phyloP scores from a whole-genome alignment of 73 alveolate species.

The Paramecium tetraurelia region DNA sequence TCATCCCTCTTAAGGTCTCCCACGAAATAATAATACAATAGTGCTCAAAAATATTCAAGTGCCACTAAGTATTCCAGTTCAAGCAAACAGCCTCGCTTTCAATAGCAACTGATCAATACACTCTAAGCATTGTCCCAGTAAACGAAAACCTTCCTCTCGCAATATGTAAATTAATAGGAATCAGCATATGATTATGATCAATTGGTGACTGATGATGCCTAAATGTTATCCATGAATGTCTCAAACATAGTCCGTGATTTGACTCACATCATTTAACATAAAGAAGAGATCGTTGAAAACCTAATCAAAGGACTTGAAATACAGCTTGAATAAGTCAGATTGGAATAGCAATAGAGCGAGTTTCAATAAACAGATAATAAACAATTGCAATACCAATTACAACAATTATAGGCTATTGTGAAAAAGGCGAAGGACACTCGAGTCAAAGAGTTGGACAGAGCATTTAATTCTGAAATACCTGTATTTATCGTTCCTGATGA shows the following conservation, averaged over 20 bases:
- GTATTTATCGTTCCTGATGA: constrained; percentile 10
- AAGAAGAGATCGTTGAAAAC: neutral
- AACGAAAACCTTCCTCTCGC: neutral
- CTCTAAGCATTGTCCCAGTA: neutral
- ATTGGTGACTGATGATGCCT: neutral
- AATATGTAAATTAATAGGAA: neutral
- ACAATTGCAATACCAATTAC: neutral
- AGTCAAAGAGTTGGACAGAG: neutral
- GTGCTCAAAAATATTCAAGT: constrained; percentile 39
- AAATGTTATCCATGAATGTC: neutral
- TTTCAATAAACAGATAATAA: neutral
- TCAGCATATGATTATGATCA: neutral
- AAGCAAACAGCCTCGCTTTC: neutral
- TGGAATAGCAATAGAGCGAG: neutral
- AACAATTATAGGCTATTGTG: neutral
- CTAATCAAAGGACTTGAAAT: neutral
- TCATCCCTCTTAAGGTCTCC: neutral
- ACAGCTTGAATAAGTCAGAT: neutral
- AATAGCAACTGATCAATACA: neutral
- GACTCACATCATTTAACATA: neutral
- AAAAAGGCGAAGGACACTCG: neutral
- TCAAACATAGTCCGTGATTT: neutral
- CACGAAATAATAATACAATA: neutral
- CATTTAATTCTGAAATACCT: neutral
- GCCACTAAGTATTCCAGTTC: constrained; percentile 4